Percentiles rank a stretch among this genome's conserved stretches.
phyloP scores from a whole-genome alignment of 2,329 filamentous ascomycete genomes.

The Raffaelea arxii region DNA sequence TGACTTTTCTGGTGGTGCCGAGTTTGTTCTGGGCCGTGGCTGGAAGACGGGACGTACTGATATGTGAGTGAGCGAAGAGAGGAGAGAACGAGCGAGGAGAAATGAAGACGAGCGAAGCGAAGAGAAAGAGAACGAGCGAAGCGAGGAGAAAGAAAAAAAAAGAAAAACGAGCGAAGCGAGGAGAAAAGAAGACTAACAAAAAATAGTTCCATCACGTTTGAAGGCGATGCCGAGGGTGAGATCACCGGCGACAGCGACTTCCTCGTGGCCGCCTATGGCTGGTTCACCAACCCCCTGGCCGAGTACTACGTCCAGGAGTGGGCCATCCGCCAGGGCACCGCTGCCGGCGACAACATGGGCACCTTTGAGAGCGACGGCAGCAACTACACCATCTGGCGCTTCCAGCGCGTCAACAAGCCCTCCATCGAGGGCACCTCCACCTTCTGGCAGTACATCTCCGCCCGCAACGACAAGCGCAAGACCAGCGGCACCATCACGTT shows the following conservation, averaged over 20 bases:
- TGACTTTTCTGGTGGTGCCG: background rate
- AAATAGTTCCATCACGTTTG: background rate
- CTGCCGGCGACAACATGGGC: constrained; percentile 15
- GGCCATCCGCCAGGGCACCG: constrained; percentile 5
- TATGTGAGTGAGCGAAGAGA: background rate
- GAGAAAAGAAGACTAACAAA: background rate
- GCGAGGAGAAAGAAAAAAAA: background rate
- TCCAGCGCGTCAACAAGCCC: constrained; percentile 25
- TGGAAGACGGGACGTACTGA: background rate
- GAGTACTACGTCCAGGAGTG: constrained; percentile 11
- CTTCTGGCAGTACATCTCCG: constrained; percentile 39
- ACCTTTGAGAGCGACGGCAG: constrained; percentile 20
- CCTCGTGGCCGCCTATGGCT: constrained; percentile 7
- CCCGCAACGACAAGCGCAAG: constrained; percentile 35
- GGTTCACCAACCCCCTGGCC: constrained; percentile 8
- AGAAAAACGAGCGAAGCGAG: background rate
- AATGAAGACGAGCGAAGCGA: background rate
- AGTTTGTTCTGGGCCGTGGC: background rate
- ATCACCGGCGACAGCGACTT: background rate
- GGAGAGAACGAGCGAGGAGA: background rate
- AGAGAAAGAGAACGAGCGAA: background rate
- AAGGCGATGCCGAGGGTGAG: background rate
- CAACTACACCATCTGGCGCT: constrained; percentile 23
- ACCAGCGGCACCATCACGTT: constrained; percentile 36
- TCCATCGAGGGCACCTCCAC: constrained; percentile 35